Conservation (phyloP, 2,329 filamentous ascomycete genomes). For the Chaetomiaceae sp. region DNA sequence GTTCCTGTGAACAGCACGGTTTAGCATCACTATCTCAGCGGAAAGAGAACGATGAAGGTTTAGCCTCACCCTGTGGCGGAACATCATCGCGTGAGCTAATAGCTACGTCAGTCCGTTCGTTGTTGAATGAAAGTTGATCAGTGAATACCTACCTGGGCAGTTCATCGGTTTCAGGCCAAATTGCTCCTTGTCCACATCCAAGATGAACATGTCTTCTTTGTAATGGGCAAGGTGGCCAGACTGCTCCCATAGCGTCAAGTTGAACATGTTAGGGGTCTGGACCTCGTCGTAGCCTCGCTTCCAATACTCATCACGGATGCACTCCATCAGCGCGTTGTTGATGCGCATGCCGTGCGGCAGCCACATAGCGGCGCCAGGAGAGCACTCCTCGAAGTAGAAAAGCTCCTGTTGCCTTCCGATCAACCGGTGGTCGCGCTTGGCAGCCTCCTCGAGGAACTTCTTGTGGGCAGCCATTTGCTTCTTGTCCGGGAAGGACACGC, state of each 20-base stretch:
- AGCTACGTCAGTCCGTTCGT: slow-evolving; percentile 2
- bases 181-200: slow-evolving; percentile 74
- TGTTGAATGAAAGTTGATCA: not conserved
- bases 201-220: slow-evolving; percentile 81
- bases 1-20: slow-evolving; percentile 35
- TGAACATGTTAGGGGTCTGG: slow-evolving; percentile 94
- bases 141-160: slow-evolving; percentile 54
- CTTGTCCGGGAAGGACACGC: slow-evolving; percentile 93
- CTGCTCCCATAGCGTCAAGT: slow-evolving; percentile 85
- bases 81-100: slow-evolving; percentile 25
- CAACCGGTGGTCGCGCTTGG: slow-evolving; percentile 90
- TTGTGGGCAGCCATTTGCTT: slow-evolving; percentile 89
- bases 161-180: slow-evolving; percentile 91
- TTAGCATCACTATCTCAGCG: not conserved
- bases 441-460: slow-evolving; percentile 94
- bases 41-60: too few species aligned
- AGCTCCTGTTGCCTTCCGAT: slow-evolving; percentile 94
- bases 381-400: slow-evolving; percentile 92
- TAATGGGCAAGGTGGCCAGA: slow-evolving; percentile 94
- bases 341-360: slow-evolving; percentile 88
- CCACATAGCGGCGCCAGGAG: slow-evolving; percentile 91
- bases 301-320: slow-evolving; percentile 83
- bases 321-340: slow-evolving; percentile 79
- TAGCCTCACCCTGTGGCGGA: slow-evolving; percentile 22
- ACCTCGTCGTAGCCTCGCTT: slow-evolving; percentile 93